Evolutionary conservation across 306 rosid genomes (phyloP).

Genomic region (Cyamopsis tetragonoloba): DNA sequence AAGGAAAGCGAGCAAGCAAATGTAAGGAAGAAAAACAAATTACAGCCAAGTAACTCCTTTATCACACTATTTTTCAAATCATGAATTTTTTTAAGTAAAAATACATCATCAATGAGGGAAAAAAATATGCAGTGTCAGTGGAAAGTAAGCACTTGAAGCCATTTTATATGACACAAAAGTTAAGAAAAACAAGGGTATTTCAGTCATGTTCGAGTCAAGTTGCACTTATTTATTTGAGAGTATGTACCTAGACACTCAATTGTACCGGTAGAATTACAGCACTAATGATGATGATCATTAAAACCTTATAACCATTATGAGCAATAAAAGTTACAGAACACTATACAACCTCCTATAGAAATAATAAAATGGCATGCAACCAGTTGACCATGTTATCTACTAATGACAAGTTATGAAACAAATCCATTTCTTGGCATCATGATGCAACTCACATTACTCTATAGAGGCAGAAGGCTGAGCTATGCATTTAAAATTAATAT

Average conservation of each 20-base stretch:
- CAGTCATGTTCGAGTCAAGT: neutral
- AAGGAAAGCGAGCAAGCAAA: neutral
- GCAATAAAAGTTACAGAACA: conserved; percentile 1
- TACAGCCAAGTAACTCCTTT: neutral
- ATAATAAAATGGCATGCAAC: neutral
- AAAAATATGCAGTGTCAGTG: conserved; percentile 7
- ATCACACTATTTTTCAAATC: conserved; percentile 4
- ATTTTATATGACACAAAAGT: neutral
- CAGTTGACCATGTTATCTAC: conserved; percentile 5
- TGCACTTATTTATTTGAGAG: neutral
- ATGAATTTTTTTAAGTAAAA: conserved; percentile 3
- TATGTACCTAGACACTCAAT: neutral
- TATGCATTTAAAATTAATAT: conserved; percentile 4
- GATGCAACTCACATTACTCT: neutral
- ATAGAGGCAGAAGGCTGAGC: neutral
- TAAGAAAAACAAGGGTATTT: neutral
- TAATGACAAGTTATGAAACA: neutral
- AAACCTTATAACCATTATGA: neutral
- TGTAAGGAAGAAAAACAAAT: neutral
- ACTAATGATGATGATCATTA: neutral
- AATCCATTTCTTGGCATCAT: neutral
- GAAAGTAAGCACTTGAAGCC: neutral
- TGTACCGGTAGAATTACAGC: neutral
- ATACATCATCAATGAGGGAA: conserved; percentile 8
- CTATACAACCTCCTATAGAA: neutral